Base-by-base conservation (phyloP, 1,284 basidiomycete species). In the Sporisorium exsertum region DNA sequence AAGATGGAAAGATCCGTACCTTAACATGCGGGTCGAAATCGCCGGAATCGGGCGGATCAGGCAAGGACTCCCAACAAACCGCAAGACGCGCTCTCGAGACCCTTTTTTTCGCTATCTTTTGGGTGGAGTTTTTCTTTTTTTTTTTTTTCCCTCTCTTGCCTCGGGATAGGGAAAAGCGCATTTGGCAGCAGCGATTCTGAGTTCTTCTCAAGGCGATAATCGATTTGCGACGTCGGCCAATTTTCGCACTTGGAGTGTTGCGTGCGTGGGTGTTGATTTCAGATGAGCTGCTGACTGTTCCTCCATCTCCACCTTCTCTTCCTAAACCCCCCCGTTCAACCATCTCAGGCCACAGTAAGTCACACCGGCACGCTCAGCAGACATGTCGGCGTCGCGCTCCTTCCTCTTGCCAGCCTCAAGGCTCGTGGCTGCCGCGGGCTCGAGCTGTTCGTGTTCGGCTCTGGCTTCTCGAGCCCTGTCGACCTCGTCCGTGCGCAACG, bases 401-500 rank as follows among this genome's bases (percentile, higher is more conserved):
- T 33, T 71, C 15, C 51, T 72, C 22, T 24, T 58, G 26, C 56
- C 69, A 15, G 55, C 64, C 27, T 69, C 65, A 33, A 54, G 53
- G 64, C 64, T 72, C n/a, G 37, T 69, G 5, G 45, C 56, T 26
- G 59, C 58, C 33, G 47, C 61, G 26, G 29, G 40, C 33, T 64
- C 65, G 20, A 63, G 68, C 50, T 70, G 16, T 40, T 40, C 64
- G 29, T 63, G 60, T 10, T 37, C 52, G 5, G 52, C 37, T n/a
- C 33, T 42, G 20, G 66, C 57, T 3, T 42, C 69, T 18, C 66
- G 72, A 27, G 52, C 60, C 10, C 49, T 72, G 22, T 69, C 61
- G 55, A 64, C 63, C 16, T 72, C 79, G 22, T 54, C 77, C 42
- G 60, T 62, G n/a, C 58, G 43, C 33, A 49, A 66, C 29, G 80